A percentile compares a stretch with the other conserved stretches of the same genome.
These are phyloP conservation scores for Rhodotorula mucilaginosa DNA, from an alignment of 1,284 basidiomycete species.

Conservation along the genomic window DNA sequence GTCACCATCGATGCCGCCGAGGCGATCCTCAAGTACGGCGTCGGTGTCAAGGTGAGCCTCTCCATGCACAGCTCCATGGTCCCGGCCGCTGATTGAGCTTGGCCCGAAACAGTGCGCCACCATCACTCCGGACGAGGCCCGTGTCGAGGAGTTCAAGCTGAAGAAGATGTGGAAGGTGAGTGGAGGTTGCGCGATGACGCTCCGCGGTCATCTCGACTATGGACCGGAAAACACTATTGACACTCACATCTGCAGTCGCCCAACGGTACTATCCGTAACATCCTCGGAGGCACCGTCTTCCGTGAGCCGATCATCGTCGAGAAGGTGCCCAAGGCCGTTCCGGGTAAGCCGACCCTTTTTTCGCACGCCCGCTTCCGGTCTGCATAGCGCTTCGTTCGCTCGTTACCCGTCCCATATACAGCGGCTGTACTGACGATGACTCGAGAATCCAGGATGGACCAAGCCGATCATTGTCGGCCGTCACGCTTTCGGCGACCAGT, in stretches of 20 bases:
- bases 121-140: constrained; percentile 95
- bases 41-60: constrained; percentile 69
- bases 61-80: background rate
- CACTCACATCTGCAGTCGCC: constrained; percentile 69
- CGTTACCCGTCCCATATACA: background rate
- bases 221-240: background rate
- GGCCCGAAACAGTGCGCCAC: constrained; percentile 71
- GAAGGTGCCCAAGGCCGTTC: constrained; percentile 86
- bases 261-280: constrained; percentile 75
- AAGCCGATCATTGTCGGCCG: constrained; percentile 96
- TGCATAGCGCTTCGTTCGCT: background rate
- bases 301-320: constrained; percentile 93
- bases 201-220: background rate
- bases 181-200: no score
- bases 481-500: constrained; percentile 95
- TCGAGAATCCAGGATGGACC: constrained; percentile 65
- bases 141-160: constrained; percentile 89
- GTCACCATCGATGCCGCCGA: constrained; percentile 91
- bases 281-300: constrained; percentile 93
- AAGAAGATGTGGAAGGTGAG: constrained; percentile 75
- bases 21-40: constrained; percentile 63
- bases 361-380: no score
- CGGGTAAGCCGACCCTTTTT: constrained; percentile 47
- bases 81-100: background rate
- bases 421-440: background rate